Evolutionary conservation across 2,329 filamentous ascomycete genomes (phyloP).

Genomic region (Cordyceps militaris): DNA sequence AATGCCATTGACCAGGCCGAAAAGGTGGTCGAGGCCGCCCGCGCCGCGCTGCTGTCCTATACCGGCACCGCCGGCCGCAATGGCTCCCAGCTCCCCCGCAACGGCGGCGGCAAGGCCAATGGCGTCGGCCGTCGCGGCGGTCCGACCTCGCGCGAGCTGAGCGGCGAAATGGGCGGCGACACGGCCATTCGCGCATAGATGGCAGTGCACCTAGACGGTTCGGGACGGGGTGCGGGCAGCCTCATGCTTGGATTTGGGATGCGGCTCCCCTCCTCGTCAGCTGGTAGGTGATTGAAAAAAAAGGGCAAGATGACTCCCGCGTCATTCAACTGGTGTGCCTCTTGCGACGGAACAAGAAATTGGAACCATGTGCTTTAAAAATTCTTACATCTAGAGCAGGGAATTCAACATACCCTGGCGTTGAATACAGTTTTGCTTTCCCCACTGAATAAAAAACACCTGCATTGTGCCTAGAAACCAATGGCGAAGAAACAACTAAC

Average conservation of each 20-base stretch:
- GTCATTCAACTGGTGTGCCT: slow-evolving; percentile 15
- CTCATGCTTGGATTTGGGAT: background rate
- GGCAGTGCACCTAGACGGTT: background rate
- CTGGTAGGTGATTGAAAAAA: background rate
- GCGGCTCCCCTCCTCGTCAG: background rate
- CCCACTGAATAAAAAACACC: too few species aligned
- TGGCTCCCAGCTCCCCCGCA: slow-evolving; percentile 15
- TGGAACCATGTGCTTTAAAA: background rate
- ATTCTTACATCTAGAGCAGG: background rate
- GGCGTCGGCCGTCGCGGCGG: slow-evolving; percentile 35
- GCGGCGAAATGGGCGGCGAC: slow-evolving; percentile 57
- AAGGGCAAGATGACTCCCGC: background rate
- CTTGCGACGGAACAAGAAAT: background rate
- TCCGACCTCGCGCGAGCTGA: slow-evolving; percentile 46
- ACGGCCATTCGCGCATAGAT: slow-evolving; percentile 29
- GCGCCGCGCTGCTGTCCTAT: slow-evolving; percentile 36
- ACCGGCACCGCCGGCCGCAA: slow-evolving; percentile 16
- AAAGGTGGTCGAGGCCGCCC: slow-evolving; percentile 39
- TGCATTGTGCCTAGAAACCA: background rate
- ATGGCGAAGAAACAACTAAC: background rate
- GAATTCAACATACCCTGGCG: slow-evolving; percentile 5
- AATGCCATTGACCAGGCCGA: slow-evolving; percentile 40
- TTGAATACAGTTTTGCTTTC: too few species aligned
- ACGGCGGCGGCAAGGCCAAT: slow-evolving; percentile 17
- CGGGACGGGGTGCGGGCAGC: background rate